Conservation (phyloP, 805 yeast genomes). For the Wickerhamomyces chaumierensis region DNA sequence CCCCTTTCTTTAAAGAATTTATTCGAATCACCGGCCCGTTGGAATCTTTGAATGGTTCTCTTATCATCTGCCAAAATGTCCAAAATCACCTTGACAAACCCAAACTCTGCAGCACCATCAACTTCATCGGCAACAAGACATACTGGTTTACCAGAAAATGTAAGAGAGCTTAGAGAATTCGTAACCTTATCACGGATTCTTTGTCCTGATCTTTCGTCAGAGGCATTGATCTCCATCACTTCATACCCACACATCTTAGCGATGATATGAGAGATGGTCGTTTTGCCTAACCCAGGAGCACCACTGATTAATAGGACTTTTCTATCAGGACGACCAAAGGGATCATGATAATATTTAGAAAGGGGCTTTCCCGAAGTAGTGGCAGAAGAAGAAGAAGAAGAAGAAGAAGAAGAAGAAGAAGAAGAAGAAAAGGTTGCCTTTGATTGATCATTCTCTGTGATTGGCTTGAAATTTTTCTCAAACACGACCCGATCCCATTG, state of each 20-base stretch:
- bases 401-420: background rate
- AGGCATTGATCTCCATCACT: slow-evolving; percentile 77
- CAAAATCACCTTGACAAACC: slow-evolving; percentile 44
- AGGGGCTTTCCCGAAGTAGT: too few species aligned
- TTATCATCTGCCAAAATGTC: slow-evolving; percentile 52
- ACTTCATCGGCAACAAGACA: slow-evolving; percentile 85
- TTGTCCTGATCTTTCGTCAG: slow-evolving; percentile 62
- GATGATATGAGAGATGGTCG: slow-evolving; percentile 75
- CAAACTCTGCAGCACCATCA: slow-evolving; percentile 66
- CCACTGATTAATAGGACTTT: slow-evolving; percentile 74
- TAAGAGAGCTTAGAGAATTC: slow-evolving; percentile 55
- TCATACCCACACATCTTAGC: slow-evolving; percentile 77
- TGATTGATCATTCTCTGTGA: slow-evolving; percentile 10
- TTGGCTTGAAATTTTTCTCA: slow-evolving; percentile 28
- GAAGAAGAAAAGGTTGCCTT: too few species aligned
- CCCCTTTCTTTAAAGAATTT: slow-evolving; percentile 15
- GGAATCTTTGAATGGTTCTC: slow-evolving; percentile 31
- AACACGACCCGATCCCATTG: slow-evolving; percentile 56
- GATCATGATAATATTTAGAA: slow-evolving; percentile 36
- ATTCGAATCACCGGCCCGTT: slow-evolving; percentile 15
- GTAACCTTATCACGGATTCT: slow-evolving; percentile 40
- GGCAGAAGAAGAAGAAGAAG: background rate
- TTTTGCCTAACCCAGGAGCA: slow-evolving; percentile 90
- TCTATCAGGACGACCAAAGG: slow-evolving; percentile 44
- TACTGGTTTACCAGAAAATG: slow-evolving; percentile 62